phyloP scores from a whole-genome alignment of 192 early-diverging fungal species.

The Backusella mclennaniae region DNA sequence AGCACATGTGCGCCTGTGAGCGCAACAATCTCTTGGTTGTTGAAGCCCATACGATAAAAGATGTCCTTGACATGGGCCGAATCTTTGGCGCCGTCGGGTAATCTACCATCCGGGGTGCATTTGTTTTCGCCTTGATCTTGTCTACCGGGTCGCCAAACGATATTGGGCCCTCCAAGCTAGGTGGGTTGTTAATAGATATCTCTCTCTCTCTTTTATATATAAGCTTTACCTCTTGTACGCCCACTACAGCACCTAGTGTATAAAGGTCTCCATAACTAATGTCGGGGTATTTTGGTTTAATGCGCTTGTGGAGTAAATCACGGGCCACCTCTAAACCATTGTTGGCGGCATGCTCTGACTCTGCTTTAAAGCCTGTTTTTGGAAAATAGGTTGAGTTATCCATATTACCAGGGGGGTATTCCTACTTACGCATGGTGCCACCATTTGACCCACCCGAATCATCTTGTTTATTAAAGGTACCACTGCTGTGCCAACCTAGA shows the following conservation, averaged over 20 bases:
- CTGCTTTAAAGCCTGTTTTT: conserved; percentile 51
- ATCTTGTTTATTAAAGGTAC: conserved; percentile 69
- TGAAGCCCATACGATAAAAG: conserved; percentile 80
- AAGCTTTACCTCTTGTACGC: conserved; percentile 63
- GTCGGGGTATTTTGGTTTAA: conserved; percentile 80
- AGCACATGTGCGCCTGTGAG: conserved; percentile 76
- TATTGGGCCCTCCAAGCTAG: conserved; percentile 65
- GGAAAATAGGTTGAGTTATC: background rate
- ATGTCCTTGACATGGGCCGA: conserved; percentile 69
- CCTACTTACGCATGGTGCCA: conserved; percentile 64
- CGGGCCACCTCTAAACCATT: conserved; percentile 72
- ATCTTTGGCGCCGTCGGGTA: conserved; percentile 71
- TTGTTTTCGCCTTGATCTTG: conserved; percentile 39
- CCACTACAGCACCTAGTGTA: conserved; percentile 75
- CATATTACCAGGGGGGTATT: too few species aligned
- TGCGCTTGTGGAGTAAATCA: conserved; percentile 57
- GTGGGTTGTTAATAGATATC: background rate
- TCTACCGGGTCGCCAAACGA: conserved; percentile 76
- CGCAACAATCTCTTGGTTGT: conserved; percentile 81
- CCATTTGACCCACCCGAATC: conserved; percentile 73
- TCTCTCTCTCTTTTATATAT: background rate
- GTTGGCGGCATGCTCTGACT: conserved; percentile 72
- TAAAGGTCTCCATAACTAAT: conserved; percentile 86
- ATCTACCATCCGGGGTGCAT: conserved; percentile 72
- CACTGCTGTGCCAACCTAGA: conserved; percentile 84